A percentile compares a stretch with the other conserved stretches of the same genome.
phyloP scores from a whole-genome alignment of 352 stramenopile genomes.

The Phytopythium cucurbitacearum region DNA sequence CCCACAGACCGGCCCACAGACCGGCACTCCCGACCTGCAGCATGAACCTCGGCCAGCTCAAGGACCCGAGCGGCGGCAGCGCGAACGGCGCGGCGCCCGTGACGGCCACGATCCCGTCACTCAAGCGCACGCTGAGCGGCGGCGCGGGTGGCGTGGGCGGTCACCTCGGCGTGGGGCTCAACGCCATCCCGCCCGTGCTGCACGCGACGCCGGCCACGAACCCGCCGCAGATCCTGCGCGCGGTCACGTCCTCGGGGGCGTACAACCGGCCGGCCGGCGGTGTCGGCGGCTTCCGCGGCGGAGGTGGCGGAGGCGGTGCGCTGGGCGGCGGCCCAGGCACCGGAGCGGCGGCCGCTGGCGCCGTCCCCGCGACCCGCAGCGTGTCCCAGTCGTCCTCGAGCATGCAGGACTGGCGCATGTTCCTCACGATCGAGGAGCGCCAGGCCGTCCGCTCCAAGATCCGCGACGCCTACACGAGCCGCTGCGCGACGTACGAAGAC shows the following conservation, averaged over 20 bases:
- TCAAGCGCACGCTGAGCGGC: slow-evolving; percentile 83
- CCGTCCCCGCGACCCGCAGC: slow-evolving; percentile 39
- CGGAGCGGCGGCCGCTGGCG: slow-evolving; percentile 16
- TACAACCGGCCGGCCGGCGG: slow-evolving; percentile 57
- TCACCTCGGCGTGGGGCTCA: slow-evolving; percentile 61
- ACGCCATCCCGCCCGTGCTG: slow-evolving; percentile 73
- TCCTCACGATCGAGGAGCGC: slow-evolving; percentile 88
- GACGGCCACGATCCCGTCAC: slow-evolving; percentile 66
- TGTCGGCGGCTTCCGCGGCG: slow-evolving; percentile 20
- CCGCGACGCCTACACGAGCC: slow-evolving; percentile 79
- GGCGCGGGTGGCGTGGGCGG: slow-evolving; percentile 42
- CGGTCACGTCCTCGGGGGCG: slow-evolving; percentile 76
- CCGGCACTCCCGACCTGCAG: neutral
- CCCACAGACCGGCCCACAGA: neutral
- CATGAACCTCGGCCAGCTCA: slow-evolving; percentile 77
- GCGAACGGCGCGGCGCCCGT: slow-evolving; percentile 33
- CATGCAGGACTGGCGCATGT: slow-evolving; percentile 89
- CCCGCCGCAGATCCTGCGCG: slow-evolving; percentile 79
- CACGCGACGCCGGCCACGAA: slow-evolving; percentile 64
- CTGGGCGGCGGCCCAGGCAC: slow-evolving; percentile 7
- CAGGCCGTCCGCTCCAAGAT: slow-evolving; percentile 87
- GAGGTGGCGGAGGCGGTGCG: slow-evolving; percentile 14
- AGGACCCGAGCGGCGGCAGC: slow-evolving; percentile 34
- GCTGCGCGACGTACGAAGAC: slow-evolving; percentile 84
- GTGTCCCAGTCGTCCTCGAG: slow-evolving; percentile 49